Percentiles rank a stretch among this genome's conserved stretches.
Conservation (phyloP, 2,329 filamentous ascomycete species). For the Trichoderma hamatum region DNA sequence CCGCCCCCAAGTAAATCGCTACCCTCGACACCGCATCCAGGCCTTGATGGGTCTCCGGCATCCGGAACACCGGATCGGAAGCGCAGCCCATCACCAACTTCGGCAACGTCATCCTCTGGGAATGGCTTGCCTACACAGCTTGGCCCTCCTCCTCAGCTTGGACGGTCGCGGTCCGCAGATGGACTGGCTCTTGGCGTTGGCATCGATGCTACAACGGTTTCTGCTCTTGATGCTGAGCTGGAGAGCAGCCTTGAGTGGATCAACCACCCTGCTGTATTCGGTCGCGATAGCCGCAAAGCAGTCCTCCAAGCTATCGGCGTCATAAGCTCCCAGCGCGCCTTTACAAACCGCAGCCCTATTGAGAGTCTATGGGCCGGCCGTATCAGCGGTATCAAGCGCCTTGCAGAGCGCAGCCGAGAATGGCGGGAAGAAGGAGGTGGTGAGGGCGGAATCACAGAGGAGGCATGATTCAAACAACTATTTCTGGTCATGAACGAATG, state of each 20-base stretch:
- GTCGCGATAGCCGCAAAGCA: constrained; percentile 89
- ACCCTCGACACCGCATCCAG: constrained; percentile 54
- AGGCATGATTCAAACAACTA: constrained; percentile 47
- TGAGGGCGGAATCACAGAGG: constrained; percentile 65
- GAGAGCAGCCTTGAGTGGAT: constrained; percentile 96
- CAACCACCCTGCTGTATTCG: constrained; percentile 92
- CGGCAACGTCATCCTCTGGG: constrained; percentile 48
- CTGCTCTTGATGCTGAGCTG: constrained; percentile 86
- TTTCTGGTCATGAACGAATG: constrained; percentile 15
- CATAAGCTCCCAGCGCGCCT: constrained; percentile 90
- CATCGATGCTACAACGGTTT: constrained; percentile 82
- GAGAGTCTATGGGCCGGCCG: constrained; percentile 88
- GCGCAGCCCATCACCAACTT: constrained; percentile 58
- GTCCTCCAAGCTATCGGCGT: constrained; percentile 96
- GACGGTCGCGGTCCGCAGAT: constrained; percentile 58
- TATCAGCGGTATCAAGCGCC: constrained; percentile 75
- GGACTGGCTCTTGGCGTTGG: constrained; percentile 65
- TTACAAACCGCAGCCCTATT: constrained; percentile 87
- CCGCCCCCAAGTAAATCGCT: constrained; percentile 66
- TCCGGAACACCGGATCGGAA: constrained; percentile 57
- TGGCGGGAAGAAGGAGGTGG: constrained; percentile 89
- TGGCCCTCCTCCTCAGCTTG: constrained; percentile 46
- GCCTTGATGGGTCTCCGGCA: constrained; percentile 49
- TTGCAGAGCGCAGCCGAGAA: constrained; percentile 83
- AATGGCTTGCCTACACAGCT: constrained; percentile 50